Base-by-base conservation (phyloP, 1,284 basidiomycete genomes). In the Schizopora paradoxa region DNA sequence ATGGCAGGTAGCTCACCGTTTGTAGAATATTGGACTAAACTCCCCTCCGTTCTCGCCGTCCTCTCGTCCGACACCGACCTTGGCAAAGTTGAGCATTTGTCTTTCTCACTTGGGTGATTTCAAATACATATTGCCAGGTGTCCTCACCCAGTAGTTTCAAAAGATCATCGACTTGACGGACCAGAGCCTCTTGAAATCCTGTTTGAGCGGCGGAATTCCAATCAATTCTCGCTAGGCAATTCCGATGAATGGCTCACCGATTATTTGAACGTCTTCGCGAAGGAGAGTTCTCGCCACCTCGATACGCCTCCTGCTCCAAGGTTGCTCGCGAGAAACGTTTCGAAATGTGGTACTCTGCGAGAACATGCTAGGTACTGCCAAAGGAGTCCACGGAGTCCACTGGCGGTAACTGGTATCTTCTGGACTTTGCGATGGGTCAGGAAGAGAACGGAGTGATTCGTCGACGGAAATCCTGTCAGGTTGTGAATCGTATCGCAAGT, bases 21-120 rank as follows among this genome's bases (percentile, higher is more conserved):
- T 72, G 61, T 69, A 85, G 60, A 82, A 84, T 47, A 84, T 74
- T 0, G 81, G 77, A 50, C 72, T 74, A 60, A 77, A 82, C 58
- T 84, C 82, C 29, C 81, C 81, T 1, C 65, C 69, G 21, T 63
- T 51, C 8, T 63, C 61, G 2, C 81, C 81, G 56, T 84, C 78
- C 45, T 82, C 74, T 23, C 81, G 67, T 0, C 81, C 82, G 0
- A 82, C 77, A 1, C 81, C 82, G 23, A 79, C 69, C 70, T 77
- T 34, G 5, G n/a, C n/a, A n/a, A 19, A 18, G 10, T 14, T 11
- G 23, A 8, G 13, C 32, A 6, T 13, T 11, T 29, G 21, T 43
- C 16, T 10, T 18, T n/a, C 31, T 18, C 39, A 23, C 27, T 26
- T 29, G 28, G 33, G 21, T 14, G 29, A 21, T n/a, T 14, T 19